These are phyloP conservation scores for Globisporangium okanoganense DNA, from an alignment of 352 stramenopile species.

Conservation along the genomic window DNA sequence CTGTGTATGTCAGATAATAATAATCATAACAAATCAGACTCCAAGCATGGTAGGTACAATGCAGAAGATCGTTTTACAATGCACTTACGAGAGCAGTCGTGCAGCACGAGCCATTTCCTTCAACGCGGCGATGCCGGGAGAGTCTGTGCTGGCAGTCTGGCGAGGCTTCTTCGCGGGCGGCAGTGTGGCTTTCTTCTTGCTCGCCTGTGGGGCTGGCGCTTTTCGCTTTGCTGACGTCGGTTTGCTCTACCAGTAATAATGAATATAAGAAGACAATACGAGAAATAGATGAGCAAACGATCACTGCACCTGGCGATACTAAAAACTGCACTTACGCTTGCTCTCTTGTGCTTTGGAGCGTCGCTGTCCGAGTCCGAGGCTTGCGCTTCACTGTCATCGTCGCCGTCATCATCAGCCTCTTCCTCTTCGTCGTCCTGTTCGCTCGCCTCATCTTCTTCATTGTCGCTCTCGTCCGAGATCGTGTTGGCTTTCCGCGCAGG, in stretches of 20 bases:
- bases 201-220: slow-evolving; percentile 10
- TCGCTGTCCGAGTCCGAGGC: slow-evolving; percentile 3
- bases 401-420: slow-evolving; percentile 17
- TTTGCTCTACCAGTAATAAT: slow-evolving; percentile 5
- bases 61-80: too few species aligned
- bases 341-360: slow-evolving; percentile 19
- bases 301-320: neutral
- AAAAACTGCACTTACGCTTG: slow-evolving; percentile 20
- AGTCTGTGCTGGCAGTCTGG: slow-evolving; percentile 20
- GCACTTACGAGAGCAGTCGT: slow-evolving; percentile 58
- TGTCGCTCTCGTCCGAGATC: slow-evolving; percentile 34
- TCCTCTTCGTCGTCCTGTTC: slow-evolving; percentile 18
- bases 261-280: neutral
- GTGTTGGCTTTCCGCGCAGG: slow-evolving; percentile 20
- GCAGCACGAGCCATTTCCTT: slow-evolving; percentile 71
- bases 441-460: slow-evolving; percentile 17
- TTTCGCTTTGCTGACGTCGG: slow-evolving; percentile 1
- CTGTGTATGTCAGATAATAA: slow-evolving; percentile 31
- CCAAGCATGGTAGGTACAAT: too few species aligned
- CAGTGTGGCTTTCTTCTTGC: slow-evolving; percentile 10
- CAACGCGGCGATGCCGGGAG: slow-evolving; percentile 46
- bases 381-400: slow-evolving; percentile 19
- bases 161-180: slow-evolving; percentile 22
- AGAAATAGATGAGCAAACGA: neutral
- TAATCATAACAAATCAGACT: too few species aligned